Percentiles rank a stretch among this genome's conserved stretches.
These are phyloP conservation scores for Astragalus glycyphyllos DNA, from an alignment of 306 rosid genomes.

Conservation along the genomic window DNA sequence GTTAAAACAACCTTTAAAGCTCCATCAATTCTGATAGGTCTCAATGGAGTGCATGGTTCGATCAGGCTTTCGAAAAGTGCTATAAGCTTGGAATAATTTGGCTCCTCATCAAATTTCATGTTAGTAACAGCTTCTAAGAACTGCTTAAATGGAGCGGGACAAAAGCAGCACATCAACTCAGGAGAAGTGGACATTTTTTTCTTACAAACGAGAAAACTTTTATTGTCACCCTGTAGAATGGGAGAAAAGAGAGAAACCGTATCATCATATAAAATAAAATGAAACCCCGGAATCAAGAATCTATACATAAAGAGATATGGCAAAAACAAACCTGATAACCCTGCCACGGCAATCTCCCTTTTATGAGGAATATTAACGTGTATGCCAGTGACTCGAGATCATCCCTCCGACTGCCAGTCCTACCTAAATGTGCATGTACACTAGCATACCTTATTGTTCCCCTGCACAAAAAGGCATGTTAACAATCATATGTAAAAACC, in stretches of 20 bases:
- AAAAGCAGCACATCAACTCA: constrained; percentile 89
- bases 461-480: constrained; percentile 54
- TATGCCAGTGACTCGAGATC: constrained; percentile 94
- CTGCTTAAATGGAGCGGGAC: constrained; percentile 87
- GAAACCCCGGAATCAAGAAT: constrained; percentile 34
- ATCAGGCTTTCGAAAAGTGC: constrained; percentile 83
- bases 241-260: background rate
- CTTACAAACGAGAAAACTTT: constrained; percentile 95
- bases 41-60: constrained; percentile 70
- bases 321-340: constrained; percentile 78
- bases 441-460: constrained; percentile 97
- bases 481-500: constrained; percentile 22
- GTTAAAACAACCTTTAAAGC: constrained; percentile 73
- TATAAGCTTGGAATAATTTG: constrained; percentile 84
- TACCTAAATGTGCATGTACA: constrained; percentile 95
- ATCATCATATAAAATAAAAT: constrained; percentile 27
- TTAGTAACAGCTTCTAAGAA: constrained; percentile 88
- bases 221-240: constrained; percentile 86
- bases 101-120: constrained; percentile 95
- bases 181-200: constrained; percentile 92
- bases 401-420: constrained; percentile 94
- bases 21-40: constrained; percentile 93
- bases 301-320: constrained; percentile 24
- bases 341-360: constrained; percentile 97
- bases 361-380: constrained; percentile 87